A percentile compares a stretch with the other conserved stretches of the same genome.
Conservation (phyloP, 768 basidiomycete species). For the Russula foetens region DNA sequence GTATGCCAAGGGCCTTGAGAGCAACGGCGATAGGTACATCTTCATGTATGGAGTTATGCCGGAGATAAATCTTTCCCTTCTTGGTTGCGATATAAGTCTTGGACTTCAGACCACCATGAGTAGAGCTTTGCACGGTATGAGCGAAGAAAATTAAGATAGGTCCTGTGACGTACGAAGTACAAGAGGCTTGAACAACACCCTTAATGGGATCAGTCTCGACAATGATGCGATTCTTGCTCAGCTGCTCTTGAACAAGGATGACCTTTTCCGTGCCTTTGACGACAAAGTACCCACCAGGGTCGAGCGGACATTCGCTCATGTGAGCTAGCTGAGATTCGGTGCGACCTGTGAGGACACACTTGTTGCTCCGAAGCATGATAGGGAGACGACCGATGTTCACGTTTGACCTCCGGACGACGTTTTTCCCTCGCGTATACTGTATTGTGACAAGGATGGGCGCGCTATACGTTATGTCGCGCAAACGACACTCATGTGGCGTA, state of each 20-base stretch:
- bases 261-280: constrained; percentile 99
- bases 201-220: constrained; percentile 91
- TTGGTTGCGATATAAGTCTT: constrained; percentile 98
- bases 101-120: constrained; percentile 82
- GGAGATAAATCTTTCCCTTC: constrained; percentile 89
- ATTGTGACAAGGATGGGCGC: constrained; percentile 92
- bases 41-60: constrained; percentile 96
- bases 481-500: constrained; percentile 94
- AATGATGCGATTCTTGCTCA: constrained; percentile 98
- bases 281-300: constrained; percentile 99
- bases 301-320: constrained; percentile 95
- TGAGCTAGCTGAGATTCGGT: constrained; percentile 77
- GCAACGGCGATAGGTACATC: constrained; percentile 95
- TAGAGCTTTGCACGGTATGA: constrained; percentile 42
- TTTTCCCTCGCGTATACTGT: constrained; percentile 89
- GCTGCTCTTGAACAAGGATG: constrained; percentile 95
- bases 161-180: constrained; percentile 71
- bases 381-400: constrained; percentile 88
- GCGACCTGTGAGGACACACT: constrained; percentile 80
- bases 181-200: constrained; percentile 87
- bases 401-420: constrained; percentile 72
- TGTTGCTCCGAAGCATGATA: constrained; percentile 94
- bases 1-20: constrained; percentile 92
- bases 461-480: constrained; percentile 91
- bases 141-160: constrained; percentile 8